Conservation (phyloP, 192 early-diverging fungal species). For the Powellomyces hirtus region DNA sequence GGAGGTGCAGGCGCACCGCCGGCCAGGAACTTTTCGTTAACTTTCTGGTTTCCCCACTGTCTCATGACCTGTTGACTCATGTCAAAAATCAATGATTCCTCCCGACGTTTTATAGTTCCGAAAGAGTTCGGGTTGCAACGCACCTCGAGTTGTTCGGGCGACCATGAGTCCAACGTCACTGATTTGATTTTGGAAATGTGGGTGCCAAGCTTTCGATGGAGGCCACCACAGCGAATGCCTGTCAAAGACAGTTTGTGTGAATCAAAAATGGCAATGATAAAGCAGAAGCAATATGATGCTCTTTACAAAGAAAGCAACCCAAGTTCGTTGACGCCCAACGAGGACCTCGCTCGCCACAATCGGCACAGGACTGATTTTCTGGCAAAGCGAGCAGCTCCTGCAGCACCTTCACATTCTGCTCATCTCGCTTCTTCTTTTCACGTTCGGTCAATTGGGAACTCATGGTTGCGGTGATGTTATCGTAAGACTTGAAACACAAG, state of each 20-base stretch:
- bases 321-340: conserved; percentile 46
- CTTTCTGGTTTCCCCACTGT: conserved; percentile 36
- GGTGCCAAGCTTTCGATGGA: conserved; percentile 70
- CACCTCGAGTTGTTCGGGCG: conserved; percentile 78
- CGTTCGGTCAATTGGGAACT: conserved; percentile 16
- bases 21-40: conserved; percentile 34
- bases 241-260: too few species aligned
- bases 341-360: conserved; percentile 42
- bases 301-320: conserved; percentile 48
- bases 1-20: conserved; percentile 20
- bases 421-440: conserved; percentile 34
- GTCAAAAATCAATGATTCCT: not conserved
- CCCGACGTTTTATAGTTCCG: not conserved
- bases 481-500: too few species aligned
- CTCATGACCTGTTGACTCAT: conserved; percentile 28
- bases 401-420: conserved; percentile 34
- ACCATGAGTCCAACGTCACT: conserved; percentile 86
- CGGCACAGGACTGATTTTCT: conserved; percentile 48
- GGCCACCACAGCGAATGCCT: conserved; percentile 51
- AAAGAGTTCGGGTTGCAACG: not conserved
- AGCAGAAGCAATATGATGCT: too few species aligned
- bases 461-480: too few species aligned
- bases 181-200: conserved; percentile 93
- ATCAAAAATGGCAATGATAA: too few species aligned
- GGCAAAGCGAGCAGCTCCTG: conserved; percentile 38